These are phyloP conservation scores for Brassica nigra DNA, from an alignment of 345 rosid species.

Conservation along the genomic window DNA sequence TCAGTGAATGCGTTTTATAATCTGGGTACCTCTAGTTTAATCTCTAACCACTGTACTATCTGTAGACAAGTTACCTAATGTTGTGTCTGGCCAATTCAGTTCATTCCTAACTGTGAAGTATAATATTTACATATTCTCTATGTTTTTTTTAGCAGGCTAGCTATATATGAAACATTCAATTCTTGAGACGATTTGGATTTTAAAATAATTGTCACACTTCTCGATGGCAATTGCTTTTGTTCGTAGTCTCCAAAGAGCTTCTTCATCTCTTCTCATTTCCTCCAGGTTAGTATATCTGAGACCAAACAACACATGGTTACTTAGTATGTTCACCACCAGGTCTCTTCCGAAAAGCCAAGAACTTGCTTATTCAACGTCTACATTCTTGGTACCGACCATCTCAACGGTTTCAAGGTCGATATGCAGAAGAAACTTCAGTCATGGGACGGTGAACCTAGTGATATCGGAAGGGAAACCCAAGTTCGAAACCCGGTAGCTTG, in stretches of 20 bases:
- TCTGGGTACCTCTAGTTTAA: not conserved
- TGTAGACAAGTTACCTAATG: not conserved
- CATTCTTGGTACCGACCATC: constrained; percentile 22
- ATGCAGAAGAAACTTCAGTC: constrained; percentile 58
- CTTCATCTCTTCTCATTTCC: constrained; percentile 39
- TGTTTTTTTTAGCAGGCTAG: not conserved
- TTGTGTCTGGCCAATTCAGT: not conserved
- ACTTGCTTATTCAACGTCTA: constrained; percentile 20
- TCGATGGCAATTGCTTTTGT: constrained; percentile 43
- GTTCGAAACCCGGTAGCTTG: constrained; percentile 66
- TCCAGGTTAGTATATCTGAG: constrained; percentile 36
- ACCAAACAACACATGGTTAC: not conserved
- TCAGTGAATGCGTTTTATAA: not conserved
- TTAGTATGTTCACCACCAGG: constrained; percentile 15
- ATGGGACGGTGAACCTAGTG: constrained; percentile 73
- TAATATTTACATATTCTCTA: not conserved
- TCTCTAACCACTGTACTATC: not conserved
- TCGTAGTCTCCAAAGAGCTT: constrained; percentile 41
- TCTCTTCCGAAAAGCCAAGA: constrained; percentile 20
- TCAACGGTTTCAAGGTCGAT: constrained; percentile 36
- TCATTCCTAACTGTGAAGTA: not conserved
- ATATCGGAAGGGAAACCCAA: constrained; percentile 89
- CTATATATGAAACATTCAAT: not conserved
- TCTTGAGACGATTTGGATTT: not conserved
- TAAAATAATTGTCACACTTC: not conserved